phyloP scores from a whole-genome alignment of 306 rosid genomes.

The Glycine tomentella region DNA sequence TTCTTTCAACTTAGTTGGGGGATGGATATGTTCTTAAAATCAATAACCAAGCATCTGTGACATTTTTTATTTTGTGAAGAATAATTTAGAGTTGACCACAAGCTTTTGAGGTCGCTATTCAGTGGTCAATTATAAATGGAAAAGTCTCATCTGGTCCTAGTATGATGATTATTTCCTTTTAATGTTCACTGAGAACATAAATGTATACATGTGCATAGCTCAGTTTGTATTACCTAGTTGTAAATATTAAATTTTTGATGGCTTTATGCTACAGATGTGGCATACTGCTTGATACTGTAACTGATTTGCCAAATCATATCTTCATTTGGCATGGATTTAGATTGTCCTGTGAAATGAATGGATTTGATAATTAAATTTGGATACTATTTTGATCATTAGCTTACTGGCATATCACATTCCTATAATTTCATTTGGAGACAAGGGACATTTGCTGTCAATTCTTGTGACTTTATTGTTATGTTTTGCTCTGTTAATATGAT shows the following conservation, averaged over 20 bases:
- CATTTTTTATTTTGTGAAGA: constrained; percentile 18
- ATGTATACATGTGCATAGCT: background rate
- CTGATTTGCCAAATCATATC: constrained; percentile 30
- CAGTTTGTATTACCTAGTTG: constrained; percentile 10
- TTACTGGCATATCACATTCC: constrained; percentile 11
- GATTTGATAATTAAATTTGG: constrained; percentile 15
- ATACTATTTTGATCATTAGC: constrained; percentile 31
- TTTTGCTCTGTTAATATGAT: constrained; percentile 36
- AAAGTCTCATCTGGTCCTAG: constrained; percentile 12
- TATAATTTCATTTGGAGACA: constrained; percentile 18
- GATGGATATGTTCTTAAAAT: constrained; percentile 16
- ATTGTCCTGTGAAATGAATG: constrained; percentile 21
- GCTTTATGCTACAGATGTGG: constrained; percentile 22
- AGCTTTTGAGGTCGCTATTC: constrained; percentile 15
- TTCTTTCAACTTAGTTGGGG: background rate
- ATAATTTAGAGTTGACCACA: constrained; percentile 17
- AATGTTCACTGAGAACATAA: constrained; percentile 20
- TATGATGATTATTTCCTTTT: constrained; percentile 27
- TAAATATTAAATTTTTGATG: constrained; percentile 27
- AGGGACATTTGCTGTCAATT: constrained; percentile 31
- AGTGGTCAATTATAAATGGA: background rate
- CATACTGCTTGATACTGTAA: constrained; percentile 21
- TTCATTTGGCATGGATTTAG: background rate
- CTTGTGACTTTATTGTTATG: constrained; percentile 23
- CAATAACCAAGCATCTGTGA: constrained; percentile 3